These are phyloP conservation scores for Sclerotinia nivalis DNA, from an alignment of 2,329 filamentous ascomycete species.

Conservation along the genomic window DNA sequence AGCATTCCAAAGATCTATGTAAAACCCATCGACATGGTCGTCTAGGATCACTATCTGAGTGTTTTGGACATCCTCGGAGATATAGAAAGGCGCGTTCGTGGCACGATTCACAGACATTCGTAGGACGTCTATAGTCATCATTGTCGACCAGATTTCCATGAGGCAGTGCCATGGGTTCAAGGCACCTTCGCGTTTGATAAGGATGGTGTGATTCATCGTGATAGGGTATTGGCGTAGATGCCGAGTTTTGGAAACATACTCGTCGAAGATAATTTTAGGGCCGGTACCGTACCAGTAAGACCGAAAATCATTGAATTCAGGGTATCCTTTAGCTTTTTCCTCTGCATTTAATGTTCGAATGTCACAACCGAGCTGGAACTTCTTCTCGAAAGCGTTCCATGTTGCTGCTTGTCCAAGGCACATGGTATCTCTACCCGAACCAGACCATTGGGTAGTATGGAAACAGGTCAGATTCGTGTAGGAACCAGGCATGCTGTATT, in stretches of 20 bases:
- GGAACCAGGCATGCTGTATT: background rate
- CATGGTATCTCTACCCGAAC: background rate
- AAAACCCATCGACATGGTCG: background rate
- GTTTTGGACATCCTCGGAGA: background rate
- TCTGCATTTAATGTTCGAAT: background rate
- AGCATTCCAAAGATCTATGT: slow-evolving; percentile 16
- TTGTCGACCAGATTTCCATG: slow-evolving; percentile 38
- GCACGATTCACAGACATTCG: slow-evolving; percentile 27
- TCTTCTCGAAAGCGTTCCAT: background rate
- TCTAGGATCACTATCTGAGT: slow-evolving; percentile 24
- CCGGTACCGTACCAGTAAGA: background rate
- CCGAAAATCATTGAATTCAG: background rate
- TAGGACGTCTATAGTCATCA: slow-evolving; percentile 39
- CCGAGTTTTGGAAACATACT: background rate
- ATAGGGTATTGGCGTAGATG: background rate
- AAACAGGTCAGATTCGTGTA: background rate
- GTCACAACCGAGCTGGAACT: background rate
- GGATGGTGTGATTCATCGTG: slow-evolving; percentile 27
- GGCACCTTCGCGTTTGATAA: slow-evolving; percentile 39
- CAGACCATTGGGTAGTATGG: background rate
- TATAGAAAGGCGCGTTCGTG: background rate
- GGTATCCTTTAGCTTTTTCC: background rate
- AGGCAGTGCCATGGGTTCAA: slow-evolving; percentile 39
- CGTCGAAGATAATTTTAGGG: background rate
- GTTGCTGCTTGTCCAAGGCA: background rate